Conservation (phyloP, 306 rosid species). For the Parietaria judaica region DNA sequence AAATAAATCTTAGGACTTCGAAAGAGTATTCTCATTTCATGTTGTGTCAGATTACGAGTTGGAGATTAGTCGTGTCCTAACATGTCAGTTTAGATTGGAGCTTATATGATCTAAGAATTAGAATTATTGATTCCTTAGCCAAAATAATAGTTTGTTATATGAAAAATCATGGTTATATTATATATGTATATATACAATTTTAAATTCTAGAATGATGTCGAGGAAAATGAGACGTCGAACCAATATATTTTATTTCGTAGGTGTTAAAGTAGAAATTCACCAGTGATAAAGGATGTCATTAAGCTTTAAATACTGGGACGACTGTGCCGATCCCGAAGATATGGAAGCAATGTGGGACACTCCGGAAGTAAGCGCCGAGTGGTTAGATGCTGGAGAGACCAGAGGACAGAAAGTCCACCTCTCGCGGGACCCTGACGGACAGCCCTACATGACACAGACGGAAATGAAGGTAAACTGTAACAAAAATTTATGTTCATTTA, state of each 20-base stretch:
- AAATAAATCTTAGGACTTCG: too few relatives aligned
- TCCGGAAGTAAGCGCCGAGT: slow-evolving; percentile 61
- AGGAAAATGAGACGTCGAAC: background rate
- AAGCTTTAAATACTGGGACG: slow-evolving; percentile 66
- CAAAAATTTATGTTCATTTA: background rate
- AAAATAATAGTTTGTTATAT: too few relatives aligned
- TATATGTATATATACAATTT: too few relatives aligned
- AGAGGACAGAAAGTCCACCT: slow-evolving; percentile 62
- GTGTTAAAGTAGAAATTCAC: slow-evolving; percentile 15
- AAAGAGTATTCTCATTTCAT: too few relatives aligned
- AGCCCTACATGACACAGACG: slow-evolving; percentile 73
- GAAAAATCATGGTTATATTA: too few relatives aligned
- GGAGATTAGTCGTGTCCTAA: too few relatives aligned
- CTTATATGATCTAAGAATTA: too few relatives aligned
- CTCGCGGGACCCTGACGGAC: slow-evolving; percentile 92
- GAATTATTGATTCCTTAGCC: too few relatives aligned
- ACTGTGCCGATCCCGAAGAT: slow-evolving; percentile 56
- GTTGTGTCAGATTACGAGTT: too few relatives aligned
- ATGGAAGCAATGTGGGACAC: slow-evolving; percentile 73
- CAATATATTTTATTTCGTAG: slow-evolving; percentile 15
- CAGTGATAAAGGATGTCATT: slow-evolving; percentile 35
- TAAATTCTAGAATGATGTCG: too few relatives aligned
- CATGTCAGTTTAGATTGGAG: too few relatives aligned
- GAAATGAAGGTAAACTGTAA: slow-evolving; percentile 63
- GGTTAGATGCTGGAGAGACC: slow-evolving; percentile 77